Conservation (phyloP, 306 rosid species). For the Trifolium pratense region DNA sequence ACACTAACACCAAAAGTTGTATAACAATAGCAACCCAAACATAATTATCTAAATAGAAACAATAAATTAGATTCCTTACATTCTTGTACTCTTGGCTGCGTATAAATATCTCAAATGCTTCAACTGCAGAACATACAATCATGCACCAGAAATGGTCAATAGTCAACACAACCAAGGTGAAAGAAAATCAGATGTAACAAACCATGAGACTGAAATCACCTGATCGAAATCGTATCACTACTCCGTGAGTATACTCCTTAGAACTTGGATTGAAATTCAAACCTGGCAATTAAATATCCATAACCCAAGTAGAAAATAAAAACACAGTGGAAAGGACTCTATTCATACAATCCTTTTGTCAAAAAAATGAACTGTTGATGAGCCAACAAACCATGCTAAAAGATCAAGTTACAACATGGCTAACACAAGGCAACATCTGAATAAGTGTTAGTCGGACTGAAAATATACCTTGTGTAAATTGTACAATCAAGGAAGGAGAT, state of each 20-base stretch:
- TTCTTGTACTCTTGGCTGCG: slow-evolving; percentile 79
- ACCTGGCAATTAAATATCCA: slow-evolving; percentile 57
- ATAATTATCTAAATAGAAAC: slow-evolving; percentile 14
- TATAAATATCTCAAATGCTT: slow-evolving; percentile 70
- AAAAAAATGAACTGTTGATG: slow-evolving; percentile 17
- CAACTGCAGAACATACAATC: slow-evolving; percentile 62
- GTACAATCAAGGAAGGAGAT: slow-evolving; percentile 85
- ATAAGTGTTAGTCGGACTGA: slow-evolving; percentile 21
- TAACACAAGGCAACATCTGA: slow-evolving; percentile 37
- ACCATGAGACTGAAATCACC: slow-evolving; percentile 55
- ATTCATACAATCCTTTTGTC: slow-evolving; percentile 10
- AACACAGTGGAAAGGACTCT: slow-evolving; percentile 5
- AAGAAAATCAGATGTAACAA: slow-evolving; percentile 37
- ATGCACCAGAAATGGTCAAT: slow-evolving; percentile 43
- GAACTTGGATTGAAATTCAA: slow-evolving; percentile 64
- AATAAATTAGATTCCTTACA: slow-evolving; percentile 56
- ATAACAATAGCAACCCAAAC: slow-evolving; percentile 24
- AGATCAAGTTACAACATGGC: slow-evolving; percentile 13
- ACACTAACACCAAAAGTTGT: slow-evolving; percentile 36
- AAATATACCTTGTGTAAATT: slow-evolving; percentile 73
- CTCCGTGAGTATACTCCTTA: slow-evolving; percentile 74
- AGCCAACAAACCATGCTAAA: slow-evolving; percentile 27
- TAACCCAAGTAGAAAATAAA: slow-evolving; percentile 8
- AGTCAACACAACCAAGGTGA: slow-evolving; percentile 43
- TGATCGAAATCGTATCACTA: slow-evolving; percentile 82